Conservation (phyloP, 2,329 filamentous ascomycete genomes). For the Ophiostoma pallidulum region DNA sequence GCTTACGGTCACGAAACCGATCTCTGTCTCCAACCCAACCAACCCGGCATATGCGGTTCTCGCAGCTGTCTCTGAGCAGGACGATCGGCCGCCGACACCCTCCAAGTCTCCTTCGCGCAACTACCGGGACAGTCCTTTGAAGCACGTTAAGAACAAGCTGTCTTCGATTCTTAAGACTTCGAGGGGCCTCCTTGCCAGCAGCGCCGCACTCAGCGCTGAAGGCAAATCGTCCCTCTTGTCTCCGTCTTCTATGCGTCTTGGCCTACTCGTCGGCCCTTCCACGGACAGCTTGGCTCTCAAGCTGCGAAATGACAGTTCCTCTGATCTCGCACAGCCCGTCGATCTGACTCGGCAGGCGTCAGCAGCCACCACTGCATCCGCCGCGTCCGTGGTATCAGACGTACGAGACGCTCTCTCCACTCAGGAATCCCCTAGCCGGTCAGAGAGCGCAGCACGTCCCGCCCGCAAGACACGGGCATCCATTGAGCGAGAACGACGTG, state of each 20-base stretch:
- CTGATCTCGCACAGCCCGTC: slow-evolving; percentile 36
- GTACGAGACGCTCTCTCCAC: slow-evolving; percentile 7
- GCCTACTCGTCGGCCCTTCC: slow-evolving; percentile 34
- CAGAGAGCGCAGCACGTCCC: slow-evolving; percentile 35
- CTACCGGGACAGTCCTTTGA: slow-evolving; percentile 67
- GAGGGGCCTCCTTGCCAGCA: slow-evolving; percentile 76
- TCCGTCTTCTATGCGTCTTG: slow-evolving; percentile 40
- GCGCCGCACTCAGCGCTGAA: slow-evolving; percentile 53
- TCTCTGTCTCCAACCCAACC: slow-evolving; percentile 49
- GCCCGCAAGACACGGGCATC: slow-evolving; percentile 48
- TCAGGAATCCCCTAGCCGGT: slow-evolving; percentile 18
- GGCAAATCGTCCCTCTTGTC: slow-evolving; percentile 50
- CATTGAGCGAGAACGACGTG: slow-evolving; percentile 44
- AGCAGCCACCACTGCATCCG: not conserved
- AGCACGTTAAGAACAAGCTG: slow-evolving; percentile 85
- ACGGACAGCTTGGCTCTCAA: slow-evolving; percentile 36
- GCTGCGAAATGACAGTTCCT: slow-evolving; percentile 17
- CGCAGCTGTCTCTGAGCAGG: slow-evolving; percentile 37
- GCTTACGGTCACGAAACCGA: slow-evolving; percentile 45
- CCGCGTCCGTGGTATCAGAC: too few species aligned
- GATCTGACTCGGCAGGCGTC: slow-evolving; percentile 33
- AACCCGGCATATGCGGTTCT: slow-evolving; percentile 18
- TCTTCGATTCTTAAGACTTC: slow-evolving; percentile 86
- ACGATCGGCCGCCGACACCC: slow-evolving; percentile 34
- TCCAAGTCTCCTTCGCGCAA: slow-evolving; percentile 47